These are phyloP conservation scores for Pseudocercospora crystallina DNA, from an alignment of 2,329 filamentous ascomycete species.

Conservation along the genomic window DNA sequence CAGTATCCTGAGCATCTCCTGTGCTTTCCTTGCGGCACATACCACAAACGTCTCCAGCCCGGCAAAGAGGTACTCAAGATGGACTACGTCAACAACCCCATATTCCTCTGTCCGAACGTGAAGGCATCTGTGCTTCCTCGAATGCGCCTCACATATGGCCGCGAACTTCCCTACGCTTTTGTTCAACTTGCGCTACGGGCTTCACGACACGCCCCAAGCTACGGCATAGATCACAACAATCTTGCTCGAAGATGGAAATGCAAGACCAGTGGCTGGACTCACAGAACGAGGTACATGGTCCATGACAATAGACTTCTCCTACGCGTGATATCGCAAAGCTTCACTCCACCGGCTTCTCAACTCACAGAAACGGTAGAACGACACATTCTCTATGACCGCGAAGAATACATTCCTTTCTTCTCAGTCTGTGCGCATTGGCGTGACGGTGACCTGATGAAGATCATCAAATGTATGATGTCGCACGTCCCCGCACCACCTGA, in stretches of 20 bases:
- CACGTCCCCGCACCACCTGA: slow-evolving; percentile 54
- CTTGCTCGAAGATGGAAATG: slow-evolving; percentile 57
- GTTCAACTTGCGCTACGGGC: slow-evolving; percentile 57
- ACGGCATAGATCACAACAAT: slow-evolving; percentile 50
- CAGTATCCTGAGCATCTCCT: slow-evolving; percentile 57
- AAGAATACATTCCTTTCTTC: slow-evolving; percentile 63
- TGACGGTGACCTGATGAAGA: slow-evolving; percentile 59
- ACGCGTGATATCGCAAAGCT: slow-evolving; percentile 56
- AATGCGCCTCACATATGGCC: slow-evolving; percentile 54
- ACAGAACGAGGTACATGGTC: slow-evolving; percentile 56
- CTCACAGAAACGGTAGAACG: slow-evolving; percentile 55
- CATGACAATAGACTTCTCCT: slow-evolving; percentile 56
- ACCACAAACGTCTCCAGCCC: slow-evolving; percentile 54
- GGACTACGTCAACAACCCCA: slow-evolving; percentile 54
- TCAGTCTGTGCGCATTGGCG: slow-evolving; percentile 63
- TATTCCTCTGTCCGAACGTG: slow-evolving; percentile 57
- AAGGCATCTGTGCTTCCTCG: slow-evolving; percentile 53
- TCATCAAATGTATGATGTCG: slow-evolving; percentile 61
- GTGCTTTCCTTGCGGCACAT: slow-evolving; percentile 58
- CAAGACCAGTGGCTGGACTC: slow-evolving; percentile 52
- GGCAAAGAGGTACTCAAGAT: slow-evolving; percentile 57
- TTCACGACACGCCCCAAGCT: slow-evolving; percentile 45
- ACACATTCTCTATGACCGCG: slow-evolving; percentile 58
- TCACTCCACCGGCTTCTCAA: slow-evolving; percentile 48
- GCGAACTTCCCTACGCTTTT: slow-evolving; percentile 58